Conservation (phyloP, 1,284 basidiomycete species). For the Apiotrichum mycotoxinovorans region DNA sequence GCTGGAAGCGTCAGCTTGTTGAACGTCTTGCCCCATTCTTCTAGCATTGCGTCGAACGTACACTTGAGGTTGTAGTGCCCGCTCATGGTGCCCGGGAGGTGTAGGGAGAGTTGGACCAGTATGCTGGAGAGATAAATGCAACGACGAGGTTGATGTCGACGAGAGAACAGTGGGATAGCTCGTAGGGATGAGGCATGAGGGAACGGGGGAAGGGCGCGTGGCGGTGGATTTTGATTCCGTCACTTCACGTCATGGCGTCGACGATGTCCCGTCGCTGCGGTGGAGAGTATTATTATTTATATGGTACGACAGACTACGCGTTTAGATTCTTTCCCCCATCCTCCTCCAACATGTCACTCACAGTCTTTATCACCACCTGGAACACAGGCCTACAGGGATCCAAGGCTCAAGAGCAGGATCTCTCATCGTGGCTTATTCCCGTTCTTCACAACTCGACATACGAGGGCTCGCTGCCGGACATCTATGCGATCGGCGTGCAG, state of each 20-base stretch:
- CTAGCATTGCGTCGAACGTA: slow-evolving; percentile 40
- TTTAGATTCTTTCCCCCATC: background rate
- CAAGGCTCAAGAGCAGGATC: slow-evolving; percentile 44
- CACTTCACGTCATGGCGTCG: background rate
- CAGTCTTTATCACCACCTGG: slow-evolving; percentile 50
- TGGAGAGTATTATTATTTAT: background rate
- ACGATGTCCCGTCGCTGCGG: background rate
- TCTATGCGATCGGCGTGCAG: slow-evolving; percentile 92
- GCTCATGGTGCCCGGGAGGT: slow-evolving; percentile 26
- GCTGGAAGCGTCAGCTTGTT: slow-evolving; percentile 55
- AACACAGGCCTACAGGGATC: slow-evolving; percentile 50
- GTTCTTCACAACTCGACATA: slow-evolving; percentile 35
- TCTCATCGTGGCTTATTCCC: slow-evolving; percentile 48
- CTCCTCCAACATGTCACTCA: slow-evolving; percentile 33
- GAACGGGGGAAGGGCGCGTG: no score
- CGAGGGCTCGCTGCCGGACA: slow-evolving; percentile 56
- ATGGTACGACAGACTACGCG: background rate
- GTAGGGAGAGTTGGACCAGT: background rate
- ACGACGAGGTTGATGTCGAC: background rate
- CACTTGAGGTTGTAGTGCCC: slow-evolving; percentile 87
- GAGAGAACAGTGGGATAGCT: background rate
- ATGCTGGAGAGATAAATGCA: background rate
- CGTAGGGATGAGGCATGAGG: no score
- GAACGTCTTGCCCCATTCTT: background rate
- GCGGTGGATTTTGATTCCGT: background rate